Base-by-base conservation (phyloP, 768 basidiomycete genomes). In the Pleurotus pulmonarius region DNA sequence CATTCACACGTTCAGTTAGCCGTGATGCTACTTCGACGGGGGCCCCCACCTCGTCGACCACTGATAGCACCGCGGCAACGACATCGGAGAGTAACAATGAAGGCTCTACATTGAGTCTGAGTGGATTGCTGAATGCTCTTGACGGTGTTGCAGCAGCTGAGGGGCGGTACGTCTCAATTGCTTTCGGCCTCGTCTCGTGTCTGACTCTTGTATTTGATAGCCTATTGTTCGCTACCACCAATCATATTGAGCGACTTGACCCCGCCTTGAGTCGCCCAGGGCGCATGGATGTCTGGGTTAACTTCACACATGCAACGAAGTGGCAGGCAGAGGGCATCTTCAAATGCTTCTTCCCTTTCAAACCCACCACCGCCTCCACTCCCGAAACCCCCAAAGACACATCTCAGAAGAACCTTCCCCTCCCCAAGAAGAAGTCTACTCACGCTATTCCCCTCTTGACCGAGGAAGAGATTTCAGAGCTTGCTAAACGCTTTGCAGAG, bases 301-400 rank as follows among this genome's bases (percentile, higher is more conserved):
- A 92, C 74, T 94, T 94, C 72, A 87, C 88, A 51, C 87, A 94
- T 65, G 91, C 92, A 4, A 92, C 90, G 6, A 93, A 91, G 69
- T 93, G 90, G 90, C 92, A 94, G 65, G 92, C 92, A 12, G 91
- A 92, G 70, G 91, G 90, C 51, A 90, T 94, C 67, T 94, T 92
- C 83, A 92, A 92, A 69, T 92, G 90, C 70, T 94, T 94, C 84
- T 94, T 94, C 86, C 91, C 92, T 3, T 86, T 70, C 70, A 84
- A 76, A 60, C 73, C 80, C 2, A 61, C 76, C 52, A 57, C 70
- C 16, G 41, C 62, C 20, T 25, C 62, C 8, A 56, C 67, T 13
- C 48, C 49, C 13, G 49, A 63, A n/a, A 56, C 57, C 12, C 58
- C 67, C 13, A 66, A 69, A 43, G 83, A 85, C 61, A 64, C 81